Base-by-base conservation (phyloP, 371 early-diverging fungal genomes). In the Dentiscutata heterogama region DNA sequence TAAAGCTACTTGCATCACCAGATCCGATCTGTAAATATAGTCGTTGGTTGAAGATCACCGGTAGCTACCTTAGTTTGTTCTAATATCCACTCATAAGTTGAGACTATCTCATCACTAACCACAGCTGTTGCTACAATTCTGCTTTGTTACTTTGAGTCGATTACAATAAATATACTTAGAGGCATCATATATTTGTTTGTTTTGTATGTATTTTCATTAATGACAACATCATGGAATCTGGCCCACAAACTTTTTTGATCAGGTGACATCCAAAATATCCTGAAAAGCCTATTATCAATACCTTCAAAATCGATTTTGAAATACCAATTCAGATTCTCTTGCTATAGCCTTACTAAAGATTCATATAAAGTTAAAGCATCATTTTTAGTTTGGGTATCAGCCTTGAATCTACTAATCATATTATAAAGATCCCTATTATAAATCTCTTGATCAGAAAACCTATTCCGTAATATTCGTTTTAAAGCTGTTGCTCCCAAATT, bases 211-310 rank as follows among this genome's bases (percentile, higher is more conserved):
- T 84, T 83, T 51, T 83, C 74, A 54, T 65, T 83, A 3, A 84
- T 16, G 10, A 84, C 46, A 46, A 83, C 63, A 76, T 84, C 75
- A 22, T 81, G 68, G 42, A 82, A 84, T 0, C 78, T 71, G 13
- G 25, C 14, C 35, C 81, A 84, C 7, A 80, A 29, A 16, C 2
- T 3, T 3, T 56, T 35, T 65, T 84, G 82, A 11, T n/a, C 13
- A 4, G 83, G 75, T 39, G 31, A 63, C 80, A 84, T 83, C 83
- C 85, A 84, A 54, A 83, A 84, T 1, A 83, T n/a, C 11, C 20
- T 54, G 35, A 5, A 35, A 35, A 35, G 35, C 35, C 35, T 35
- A 35, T 35, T 35, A 5, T 31, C 35, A 4, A 35, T 35, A 35
- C 35, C 35, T 5, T 35, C 35, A 5, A 35, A 35, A 35, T 35